Evolutionary conservation across 495 filamentous ascomycete species (phyloP).

Genomic region (Filosporella fistucella): DNA sequence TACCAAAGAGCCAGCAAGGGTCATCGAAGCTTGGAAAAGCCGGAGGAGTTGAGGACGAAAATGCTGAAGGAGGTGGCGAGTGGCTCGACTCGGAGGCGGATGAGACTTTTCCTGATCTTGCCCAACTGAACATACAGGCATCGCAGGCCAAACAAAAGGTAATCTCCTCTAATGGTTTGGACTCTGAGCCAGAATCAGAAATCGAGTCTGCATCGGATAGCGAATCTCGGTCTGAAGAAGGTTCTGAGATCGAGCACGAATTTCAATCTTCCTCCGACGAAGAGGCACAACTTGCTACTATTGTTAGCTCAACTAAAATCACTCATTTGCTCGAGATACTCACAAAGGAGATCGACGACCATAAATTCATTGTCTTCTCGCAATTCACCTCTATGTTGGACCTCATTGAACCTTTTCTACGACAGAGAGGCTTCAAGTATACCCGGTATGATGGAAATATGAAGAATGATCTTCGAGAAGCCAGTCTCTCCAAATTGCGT

Average conservation of each 20-base stretch:
- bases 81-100: constrained; percentile 69
- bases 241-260: constrained; percentile 31
- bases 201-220: constrained; percentile 18
- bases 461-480: constrained; percentile 90
- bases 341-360: constrained; percentile 62
- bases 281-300: constrained; percentile 22
- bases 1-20: constrained; percentile 55
- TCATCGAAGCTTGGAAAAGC: constrained; percentile 62
- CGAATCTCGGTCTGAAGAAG: constrained; percentile 15
- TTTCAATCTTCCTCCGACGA: constrained; percentile 42
- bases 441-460: constrained; percentile 94
- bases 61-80: constrained; percentile 81
- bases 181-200: constrained; percentile 18
- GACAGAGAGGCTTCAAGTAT: constrained; percentile 63
- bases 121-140: constrained; percentile 13
- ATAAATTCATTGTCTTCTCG: constrained; percentile 98
- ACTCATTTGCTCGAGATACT: constrained; percentile 77
- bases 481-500: constrained; percentile 63
- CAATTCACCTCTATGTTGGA: constrained; percentile 95
- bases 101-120: constrained; percentile 32
- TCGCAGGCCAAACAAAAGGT: constrained; percentile 12
- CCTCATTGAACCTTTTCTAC: constrained; percentile 88
- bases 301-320: constrained; percentile 83
- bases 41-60: constrained; percentile 78
- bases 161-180: constrained; percentile 4